Percentiles rank a stretch among this genome's conserved stretches.
These are phyloP conservation scores for Cystobasidium pallidum DNA, from an alignment of 1,284 basidiomycete species.

Conservation along the genomic window DNA sequence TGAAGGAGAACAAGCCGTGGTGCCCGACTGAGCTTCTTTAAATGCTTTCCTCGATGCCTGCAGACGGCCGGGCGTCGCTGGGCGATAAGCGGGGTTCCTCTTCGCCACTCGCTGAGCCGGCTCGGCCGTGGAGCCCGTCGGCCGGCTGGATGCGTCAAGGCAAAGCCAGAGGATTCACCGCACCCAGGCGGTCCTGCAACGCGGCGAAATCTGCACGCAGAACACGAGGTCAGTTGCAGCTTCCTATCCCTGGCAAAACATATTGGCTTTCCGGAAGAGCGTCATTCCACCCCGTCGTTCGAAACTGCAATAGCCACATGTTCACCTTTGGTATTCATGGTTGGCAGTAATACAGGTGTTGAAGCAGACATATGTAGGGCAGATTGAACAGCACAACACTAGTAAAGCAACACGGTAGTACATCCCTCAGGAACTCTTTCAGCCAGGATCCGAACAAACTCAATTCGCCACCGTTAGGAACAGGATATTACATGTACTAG, in stretches of 20 bases:
- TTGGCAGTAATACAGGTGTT: too few species aligned
- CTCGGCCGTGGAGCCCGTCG: slow-evolving; percentile 18
- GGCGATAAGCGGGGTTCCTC: slow-evolving; percentile 22
- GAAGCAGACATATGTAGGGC: too few species aligned
- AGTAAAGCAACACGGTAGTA: too few species aligned
- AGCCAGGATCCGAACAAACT: background rate
- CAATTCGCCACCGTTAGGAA: background rate
- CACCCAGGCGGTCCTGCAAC: background rate
- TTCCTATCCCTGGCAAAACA: background rate
- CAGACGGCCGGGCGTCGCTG: slow-evolving; percentile 18
- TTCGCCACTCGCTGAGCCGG: background rate
- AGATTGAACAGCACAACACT: too few species aligned
- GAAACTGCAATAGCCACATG: too few species aligned
- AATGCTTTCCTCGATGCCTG: background rate
- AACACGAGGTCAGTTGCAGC: too few species aligned
- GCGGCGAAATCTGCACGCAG: background rate
- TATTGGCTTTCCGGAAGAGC: background rate
- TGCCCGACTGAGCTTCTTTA: background rate
- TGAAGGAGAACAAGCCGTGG: slow-evolving; percentile 4
- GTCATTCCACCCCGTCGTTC: too few species aligned
- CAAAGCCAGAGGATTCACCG: too few species aligned
- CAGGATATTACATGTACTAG: background rate
- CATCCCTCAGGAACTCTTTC: too few species aligned
- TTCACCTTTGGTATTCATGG: too few species aligned
- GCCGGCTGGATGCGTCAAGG: slow-evolving; percentile 5